Conservation (phyloP, 2,329 filamentous ascomycete genomes). For the Rhinocladiella similis region DNA sequence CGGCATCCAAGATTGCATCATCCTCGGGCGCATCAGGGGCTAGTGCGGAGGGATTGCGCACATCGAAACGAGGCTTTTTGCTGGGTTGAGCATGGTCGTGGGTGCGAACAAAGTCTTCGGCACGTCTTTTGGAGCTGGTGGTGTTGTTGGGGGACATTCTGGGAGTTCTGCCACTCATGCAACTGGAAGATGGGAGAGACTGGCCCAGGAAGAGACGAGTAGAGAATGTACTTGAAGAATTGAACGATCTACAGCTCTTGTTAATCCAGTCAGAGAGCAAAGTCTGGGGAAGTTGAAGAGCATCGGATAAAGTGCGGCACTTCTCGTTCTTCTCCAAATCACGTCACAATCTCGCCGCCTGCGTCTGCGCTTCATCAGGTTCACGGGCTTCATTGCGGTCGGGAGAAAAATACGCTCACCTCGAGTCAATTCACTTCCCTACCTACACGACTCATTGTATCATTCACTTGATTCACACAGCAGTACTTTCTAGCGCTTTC, state of each 20-base stretch:
- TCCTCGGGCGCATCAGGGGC: slow-evolving; percentile 77
- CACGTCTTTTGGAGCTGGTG: slow-evolving; percentile 69
- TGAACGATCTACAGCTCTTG: no score
- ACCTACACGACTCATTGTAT: no score
- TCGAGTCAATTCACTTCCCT: neutral
- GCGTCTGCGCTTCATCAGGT: no score
- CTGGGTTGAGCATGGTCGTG: slow-evolving; percentile 55
- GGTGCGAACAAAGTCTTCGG: slow-evolving; percentile 75
- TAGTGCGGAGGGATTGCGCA: slow-evolving; percentile 89
- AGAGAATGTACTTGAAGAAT: no score
- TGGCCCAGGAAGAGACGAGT: no score
- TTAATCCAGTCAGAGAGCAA: neutral
- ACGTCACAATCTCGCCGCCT: neutral
- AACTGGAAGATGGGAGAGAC: no score
- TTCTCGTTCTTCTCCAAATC: neutral
- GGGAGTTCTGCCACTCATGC: neutral
- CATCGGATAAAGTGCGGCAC: neutral
- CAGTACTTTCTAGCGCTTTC: no score
- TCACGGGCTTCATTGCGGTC: no score
- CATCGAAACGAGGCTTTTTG: slow-evolving; percentile 89
- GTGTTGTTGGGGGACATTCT: slow-evolving; percentile 12
- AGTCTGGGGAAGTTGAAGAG: slow-evolving; percentile 1
- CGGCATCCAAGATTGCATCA: slow-evolving; percentile 78
- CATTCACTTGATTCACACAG: no score
- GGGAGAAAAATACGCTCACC: neutral